Evolutionary conservation across 495 filamentous ascomycete genomes (phyloP).

Genomic region (Xylaria scruposa): DNA sequence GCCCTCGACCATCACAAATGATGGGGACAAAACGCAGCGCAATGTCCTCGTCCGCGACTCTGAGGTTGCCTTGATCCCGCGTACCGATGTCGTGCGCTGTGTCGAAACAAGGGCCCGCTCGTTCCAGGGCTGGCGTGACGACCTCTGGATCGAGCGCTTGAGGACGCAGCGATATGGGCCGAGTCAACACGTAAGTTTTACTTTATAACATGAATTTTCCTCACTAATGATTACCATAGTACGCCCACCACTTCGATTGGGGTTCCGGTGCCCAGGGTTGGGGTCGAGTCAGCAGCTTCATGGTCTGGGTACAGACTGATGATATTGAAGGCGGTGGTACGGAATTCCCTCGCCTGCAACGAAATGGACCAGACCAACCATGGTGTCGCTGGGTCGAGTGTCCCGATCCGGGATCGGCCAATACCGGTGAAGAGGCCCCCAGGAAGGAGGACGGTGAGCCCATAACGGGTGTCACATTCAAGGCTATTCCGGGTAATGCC

Average conservation of each 20-base stretch:
- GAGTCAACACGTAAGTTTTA: constrained; percentile 40
- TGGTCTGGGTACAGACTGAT: constrained; percentile 51
- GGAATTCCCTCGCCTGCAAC: constrained; percentile 48
- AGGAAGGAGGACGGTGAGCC: constrained; percentile 21
- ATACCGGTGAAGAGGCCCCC: constrained; percentile 15
- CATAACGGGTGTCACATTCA: constrained; percentile 46
- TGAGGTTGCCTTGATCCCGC: constrained; percentile 54
- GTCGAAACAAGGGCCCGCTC: constrained; percentile 50
- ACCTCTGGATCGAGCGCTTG: constrained; percentile 53
- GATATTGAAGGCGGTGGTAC: constrained; percentile 52
- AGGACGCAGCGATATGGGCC: constrained; percentile 51
- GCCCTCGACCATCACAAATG: constrained; percentile 51
- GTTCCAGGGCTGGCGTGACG: constrained; percentile 54
- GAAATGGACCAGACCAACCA: constrained; percentile 33
- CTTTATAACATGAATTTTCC: not conserved
- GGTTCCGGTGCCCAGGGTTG: constrained; percentile 48
- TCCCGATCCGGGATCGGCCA: constrained; percentile 12
- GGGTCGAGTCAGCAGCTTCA: constrained; percentile 56
- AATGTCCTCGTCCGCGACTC: constrained; percentile 51
- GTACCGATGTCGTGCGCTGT: constrained; percentile 49
- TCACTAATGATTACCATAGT: constrained; percentile 24
- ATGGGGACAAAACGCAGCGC: constrained; percentile 43
- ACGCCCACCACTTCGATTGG: constrained; percentile 56
- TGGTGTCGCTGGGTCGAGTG: constrained; percentile 57
- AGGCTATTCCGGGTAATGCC: constrained; percentile 51